Conservation (phyloP, 768 basidiomycete genomes). For the Rhodocollybia butyracea region DNA sequence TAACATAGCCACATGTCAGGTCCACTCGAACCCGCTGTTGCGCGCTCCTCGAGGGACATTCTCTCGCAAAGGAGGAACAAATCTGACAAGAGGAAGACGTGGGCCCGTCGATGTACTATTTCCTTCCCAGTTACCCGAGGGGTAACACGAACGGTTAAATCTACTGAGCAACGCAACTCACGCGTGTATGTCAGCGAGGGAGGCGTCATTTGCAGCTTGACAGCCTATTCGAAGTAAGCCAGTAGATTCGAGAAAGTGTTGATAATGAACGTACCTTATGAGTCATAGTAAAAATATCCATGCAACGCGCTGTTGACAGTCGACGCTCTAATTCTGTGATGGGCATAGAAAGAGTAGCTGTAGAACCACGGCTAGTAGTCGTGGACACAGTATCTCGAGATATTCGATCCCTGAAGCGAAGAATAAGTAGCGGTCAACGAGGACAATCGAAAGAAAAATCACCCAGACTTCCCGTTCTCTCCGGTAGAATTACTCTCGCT, state of each 20-base stretch:
- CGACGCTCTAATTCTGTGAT: slow-evolving; percentile 79
- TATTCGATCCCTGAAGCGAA: slow-evolving; percentile 44
- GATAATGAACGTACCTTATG: slow-evolving; percentile 62
- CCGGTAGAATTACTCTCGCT: slow-evolving; percentile 52
- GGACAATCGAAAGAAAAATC: slow-evolving; percentile 20
- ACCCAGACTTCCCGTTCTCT: slow-evolving; percentile 57
- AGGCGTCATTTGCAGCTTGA: slow-evolving; percentile 87
- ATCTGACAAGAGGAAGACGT: slow-evolving; percentile 89
- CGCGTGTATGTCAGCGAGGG: slow-evolving; percentile 76
- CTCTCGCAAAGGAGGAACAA: slow-evolving; percentile 88
- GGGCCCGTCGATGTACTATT: slow-evolving; percentile 72
- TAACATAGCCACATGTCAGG: slow-evolving; percentile 92
- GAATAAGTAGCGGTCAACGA: not conserved
- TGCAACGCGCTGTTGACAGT: slow-evolving; percentile 69
- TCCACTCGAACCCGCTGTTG: slow-evolving; percentile 45
- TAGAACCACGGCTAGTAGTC: slow-evolving; percentile 49
- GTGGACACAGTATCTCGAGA: slow-evolving; percentile 60
- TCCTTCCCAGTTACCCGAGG: slow-evolving; percentile 73
- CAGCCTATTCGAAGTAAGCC: slow-evolving; percentile 51
- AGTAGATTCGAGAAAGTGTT: slow-evolving; percentile 3
- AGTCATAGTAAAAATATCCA: slow-evolving; percentile 96
- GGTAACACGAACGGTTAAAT: slow-evolving; percentile 73
- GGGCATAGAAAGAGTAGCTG: slow-evolving; percentile 50
- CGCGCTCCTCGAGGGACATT: slow-evolving; percentile 66
- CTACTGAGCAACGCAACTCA: slow-evolving; percentile 67